Evolutionary conservation across 371 early-diverging fungal genomes (phyloP), one percentile per base, ranked within the genome.

Genomic region (Rhizomucor miehei): DNA sequence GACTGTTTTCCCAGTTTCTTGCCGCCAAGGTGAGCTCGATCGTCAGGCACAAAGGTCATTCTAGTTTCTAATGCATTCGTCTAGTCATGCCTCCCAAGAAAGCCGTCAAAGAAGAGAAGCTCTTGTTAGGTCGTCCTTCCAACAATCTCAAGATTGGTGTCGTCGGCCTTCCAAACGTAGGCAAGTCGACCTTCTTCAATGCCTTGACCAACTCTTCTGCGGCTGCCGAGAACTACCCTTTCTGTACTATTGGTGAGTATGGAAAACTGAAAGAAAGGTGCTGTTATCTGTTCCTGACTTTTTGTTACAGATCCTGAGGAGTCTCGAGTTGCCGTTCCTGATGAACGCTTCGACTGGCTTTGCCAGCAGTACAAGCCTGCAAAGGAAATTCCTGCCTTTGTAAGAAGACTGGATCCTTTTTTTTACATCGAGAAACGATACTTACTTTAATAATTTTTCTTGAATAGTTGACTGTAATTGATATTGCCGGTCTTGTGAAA

Each of bases 401-500:
- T 76, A 70, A 58, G 71, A 54, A 39, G 23, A 17, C 1, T 35
- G n/a, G n/a, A n/a, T n/a, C n/a, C n/a, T n/a, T n/a, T n/a, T n/a
- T n/a, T n/a, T n/a, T n/a, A n/a, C n/a, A n/a, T n/a, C n/a, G n/a
- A n/a, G n/a, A n/a, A n/a, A n/a, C n/a, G n/a, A n/a, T n/a, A 2
- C 9, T 4, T 19, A 17, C 17, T 2, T 0, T 17, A 38, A 35
- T 29, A 5, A 29, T 29, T 29, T 29, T 8, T 29, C 29, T 29
- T 8, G 19, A 9, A n/a, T 53, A 73, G 73, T 79, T 99, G 57
- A 92, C 92, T 3, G 91, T 99, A 43, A 93, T 92, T 59, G 99
- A 99, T 73, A 99, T 99, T 77, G 99, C 99, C 37, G 99, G 99
- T 34, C 84, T 99, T 36, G 97, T 99, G 41, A 93, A 94, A 68